These are phyloP conservation scores for Lolium multiflorum DNA, from an alignment of 176 grass and related monocot species.

Conservation along the genomic window DNA sequence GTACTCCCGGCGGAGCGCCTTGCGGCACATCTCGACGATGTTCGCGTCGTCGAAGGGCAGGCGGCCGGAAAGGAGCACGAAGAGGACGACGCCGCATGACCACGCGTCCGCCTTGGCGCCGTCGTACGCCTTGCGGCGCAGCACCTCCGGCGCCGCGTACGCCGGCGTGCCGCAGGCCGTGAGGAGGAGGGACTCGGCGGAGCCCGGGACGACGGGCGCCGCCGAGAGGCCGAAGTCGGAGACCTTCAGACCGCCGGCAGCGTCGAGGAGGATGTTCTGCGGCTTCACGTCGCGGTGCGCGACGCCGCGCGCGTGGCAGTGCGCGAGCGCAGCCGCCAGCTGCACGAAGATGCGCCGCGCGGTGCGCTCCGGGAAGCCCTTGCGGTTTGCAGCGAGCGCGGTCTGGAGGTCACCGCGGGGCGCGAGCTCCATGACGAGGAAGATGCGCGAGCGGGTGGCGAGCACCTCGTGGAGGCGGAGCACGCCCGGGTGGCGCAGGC, in stretches of 20 bases:
- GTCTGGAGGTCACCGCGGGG: conserved; percentile 62
- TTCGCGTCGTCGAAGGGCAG: conserved; percentile 86
- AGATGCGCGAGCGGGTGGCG: conserved; percentile 68
- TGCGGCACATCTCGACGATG: conserved; percentile 65
- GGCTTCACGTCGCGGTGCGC: conserved; percentile 85
- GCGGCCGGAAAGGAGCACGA: conserved; percentile 65
- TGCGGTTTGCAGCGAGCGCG: conserved; percentile 46
- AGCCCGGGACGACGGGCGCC: conserved; percentile 40
- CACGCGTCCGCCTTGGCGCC: conserved; percentile 88
- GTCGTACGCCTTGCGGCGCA: conserved; percentile 66
- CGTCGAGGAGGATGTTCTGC: conserved; percentile 77
- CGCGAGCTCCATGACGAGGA: conserved; percentile 85
- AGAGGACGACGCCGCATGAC: conserved; percentile 90
- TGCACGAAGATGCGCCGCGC: conserved; percentile 68
- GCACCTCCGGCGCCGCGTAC: conserved; percentile 78
- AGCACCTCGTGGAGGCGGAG: conserved; percentile 81
- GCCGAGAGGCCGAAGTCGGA: conserved; percentile 82
- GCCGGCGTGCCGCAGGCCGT: conserved; percentile 79
- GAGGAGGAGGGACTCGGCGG: conserved; percentile 56
- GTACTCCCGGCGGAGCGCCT: conserved; percentile 61
- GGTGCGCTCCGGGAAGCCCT: conserved; percentile 46
- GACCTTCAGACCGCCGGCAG: conserved; percentile 60
- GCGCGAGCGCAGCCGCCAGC: conserved; percentile 63
- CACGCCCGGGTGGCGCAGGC: conserved; percentile 76
- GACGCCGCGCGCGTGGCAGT: conserved; percentile 76